phyloP scores from a whole-genome alignment of 805 yeast genomes.

The Vanderwaltozyma yarrowii region DNA sequence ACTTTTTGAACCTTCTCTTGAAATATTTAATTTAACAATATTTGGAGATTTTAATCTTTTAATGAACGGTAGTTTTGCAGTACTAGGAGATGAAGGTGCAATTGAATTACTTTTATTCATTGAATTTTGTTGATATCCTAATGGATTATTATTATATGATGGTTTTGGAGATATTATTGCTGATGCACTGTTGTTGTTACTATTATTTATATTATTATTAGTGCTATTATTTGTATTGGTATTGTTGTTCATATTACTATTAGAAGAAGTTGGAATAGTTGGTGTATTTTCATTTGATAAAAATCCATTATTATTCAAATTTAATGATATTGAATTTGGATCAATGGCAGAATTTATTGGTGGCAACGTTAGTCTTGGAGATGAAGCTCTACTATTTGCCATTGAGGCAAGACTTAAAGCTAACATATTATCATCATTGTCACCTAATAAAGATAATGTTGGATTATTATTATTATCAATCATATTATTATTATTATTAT shows the following conservation, averaged over 20 bases:
- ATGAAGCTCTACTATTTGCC: conserved; percentile 29
- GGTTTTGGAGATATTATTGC: conserved; percentile 16
- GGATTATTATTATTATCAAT: background rate
- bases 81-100: conserved; percentile 7
- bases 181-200: conserved; percentile 6
- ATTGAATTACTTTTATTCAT: background rate
- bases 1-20: conserved; percentile 25
- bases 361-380: conserved; percentile 25
- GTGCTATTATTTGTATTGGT: conserved; percentile 2
- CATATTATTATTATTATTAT: background rate
- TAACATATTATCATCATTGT: conserved; percentile 27
- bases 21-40: conserved; percentile 25
- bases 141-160: conserved; percentile 15
- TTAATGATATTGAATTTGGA: conserved; percentile 6
- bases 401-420: conserved; percentile 28
- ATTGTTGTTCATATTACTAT: background rate
- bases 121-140: conserved; percentile 11
- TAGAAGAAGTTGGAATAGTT: background rate
- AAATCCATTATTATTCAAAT: background rate
- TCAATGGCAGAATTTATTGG: conserved; percentile 21
- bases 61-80: conserved; percentile 21
- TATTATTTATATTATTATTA: background rate
- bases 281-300: conserved; percentile 1
- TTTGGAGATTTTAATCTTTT: conserved; percentile 25
- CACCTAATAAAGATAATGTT: conserved; percentile 16